These are phyloP conservation scores for Coccomyxa sp. DNA, from an alignment of 139 green algal species.

Conservation along the genomic window DNA sequence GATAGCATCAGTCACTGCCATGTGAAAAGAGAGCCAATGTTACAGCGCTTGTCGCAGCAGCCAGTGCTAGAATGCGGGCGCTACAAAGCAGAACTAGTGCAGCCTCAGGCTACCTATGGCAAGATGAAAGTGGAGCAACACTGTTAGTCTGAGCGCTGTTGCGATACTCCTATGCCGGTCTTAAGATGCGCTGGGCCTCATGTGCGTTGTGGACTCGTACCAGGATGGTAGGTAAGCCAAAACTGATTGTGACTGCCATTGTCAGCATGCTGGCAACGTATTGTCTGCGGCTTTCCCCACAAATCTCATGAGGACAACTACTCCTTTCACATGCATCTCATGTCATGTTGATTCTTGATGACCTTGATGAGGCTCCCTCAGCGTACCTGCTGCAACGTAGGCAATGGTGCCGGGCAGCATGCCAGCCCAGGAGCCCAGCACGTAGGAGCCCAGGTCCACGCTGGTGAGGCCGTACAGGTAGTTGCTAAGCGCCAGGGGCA, in stretches of 20 bases:
- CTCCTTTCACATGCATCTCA: neutral
- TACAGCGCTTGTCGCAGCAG: neutral
- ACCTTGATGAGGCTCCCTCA: neutral
- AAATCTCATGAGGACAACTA: neutral
- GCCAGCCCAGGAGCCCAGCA: slow-evolving; percentile 76
- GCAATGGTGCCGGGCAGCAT: slow-evolving; percentile 94
- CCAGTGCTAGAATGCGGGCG: neutral
- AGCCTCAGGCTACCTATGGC: neutral
- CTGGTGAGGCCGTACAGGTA: slow-evolving; percentile 89
- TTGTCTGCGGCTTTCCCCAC: neutral
- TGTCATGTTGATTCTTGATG: neutral
- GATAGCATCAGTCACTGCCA: neutral
- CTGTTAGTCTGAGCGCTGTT: neutral
- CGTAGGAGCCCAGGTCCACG: slow-evolving; percentile 80
- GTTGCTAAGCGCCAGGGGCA: slow-evolving; percentile 89
- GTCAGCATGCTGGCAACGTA: neutral
- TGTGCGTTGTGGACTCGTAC: too few relatives aligned
- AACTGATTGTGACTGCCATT: too few relatives aligned
- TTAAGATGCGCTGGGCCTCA: too few relatives aligned
- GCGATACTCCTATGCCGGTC: neutral
- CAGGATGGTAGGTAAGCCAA: too few relatives aligned
- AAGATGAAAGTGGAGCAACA: neutral
- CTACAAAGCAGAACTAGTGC: neutral
- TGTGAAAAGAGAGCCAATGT: neutral
- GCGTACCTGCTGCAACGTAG: slow-evolving; percentile 67